phyloP scores from a whole-genome alignment of 2,329 filamentous ascomycete species.

The Ophiostoma populinum region DNA sequence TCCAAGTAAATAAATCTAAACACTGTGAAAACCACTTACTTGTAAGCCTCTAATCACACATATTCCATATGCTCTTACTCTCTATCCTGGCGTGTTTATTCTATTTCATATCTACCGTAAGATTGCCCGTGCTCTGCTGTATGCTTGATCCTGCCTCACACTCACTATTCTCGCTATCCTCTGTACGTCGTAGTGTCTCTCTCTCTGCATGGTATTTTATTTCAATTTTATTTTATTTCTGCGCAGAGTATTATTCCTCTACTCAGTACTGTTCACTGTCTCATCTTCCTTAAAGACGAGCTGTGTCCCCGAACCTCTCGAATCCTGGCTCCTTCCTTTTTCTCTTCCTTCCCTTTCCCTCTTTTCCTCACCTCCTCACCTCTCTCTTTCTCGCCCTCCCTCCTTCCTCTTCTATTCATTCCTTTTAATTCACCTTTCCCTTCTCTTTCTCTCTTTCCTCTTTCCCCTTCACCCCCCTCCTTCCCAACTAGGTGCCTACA shows the following conservation, averaged over 20 bases:
- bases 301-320: constrained; percentile 2
- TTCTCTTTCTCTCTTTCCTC: not conserved
- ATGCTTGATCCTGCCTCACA: not conserved
- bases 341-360: not conserved
- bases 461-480: not conserved
- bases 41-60: too few species aligned
- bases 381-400: not conserved
- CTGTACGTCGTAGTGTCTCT: constrained; percentile 1
- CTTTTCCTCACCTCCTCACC: not conserved
- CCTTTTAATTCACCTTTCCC: not conserved
- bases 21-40: too few species aligned
- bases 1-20: too few species aligned
- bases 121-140: not conserved
- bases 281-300: constrained; percentile 2
- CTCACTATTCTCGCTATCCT: not conserved
- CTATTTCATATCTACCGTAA: constrained; percentile 2
- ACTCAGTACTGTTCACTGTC: not conserved
- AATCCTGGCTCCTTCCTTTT: not conserved
- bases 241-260: not conserved
- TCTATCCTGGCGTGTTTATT: not conserved
- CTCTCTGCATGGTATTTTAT: not conserved
- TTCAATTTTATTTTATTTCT: not conserved
- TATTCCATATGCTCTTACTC: too few species aligned
- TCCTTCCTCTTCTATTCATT: not conserved
- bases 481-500: not conserved